phyloP scores from a whole-genome alignment of 2,329 filamentous ascomycete genomes.

The Neurospora crassa region DNA sequence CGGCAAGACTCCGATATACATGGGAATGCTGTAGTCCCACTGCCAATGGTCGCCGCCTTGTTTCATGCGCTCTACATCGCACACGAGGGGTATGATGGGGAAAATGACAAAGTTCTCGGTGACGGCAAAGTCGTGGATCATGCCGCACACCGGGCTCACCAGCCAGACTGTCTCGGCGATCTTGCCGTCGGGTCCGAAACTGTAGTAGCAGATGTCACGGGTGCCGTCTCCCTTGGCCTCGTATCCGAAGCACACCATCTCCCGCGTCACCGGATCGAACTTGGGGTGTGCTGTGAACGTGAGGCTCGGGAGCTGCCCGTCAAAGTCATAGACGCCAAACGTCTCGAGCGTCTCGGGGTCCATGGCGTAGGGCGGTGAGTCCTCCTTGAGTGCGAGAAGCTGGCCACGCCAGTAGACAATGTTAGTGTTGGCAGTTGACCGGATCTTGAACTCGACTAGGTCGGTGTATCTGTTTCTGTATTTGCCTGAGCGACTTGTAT shows the following conservation, averaged over 20 bases:
- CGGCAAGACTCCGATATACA: conserved; percentile 18
- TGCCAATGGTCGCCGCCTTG: conserved; percentile 30
- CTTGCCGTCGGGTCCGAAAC: conserved; percentile 20
- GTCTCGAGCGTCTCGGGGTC: conserved; percentile 32
- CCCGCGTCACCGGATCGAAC: conserved; percentile 28
- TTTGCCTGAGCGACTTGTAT: conserved; percentile 14
- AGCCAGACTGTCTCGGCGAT: conserved; percentile 21
- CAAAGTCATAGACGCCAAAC: conserved; percentile 30
- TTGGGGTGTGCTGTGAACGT: conserved; percentile 35
- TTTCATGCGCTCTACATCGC: conserved; percentile 27
- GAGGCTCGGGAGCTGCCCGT: conserved; percentile 27
- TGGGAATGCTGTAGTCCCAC: conserved; percentile 22
- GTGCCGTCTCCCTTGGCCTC: conserved; percentile 31
- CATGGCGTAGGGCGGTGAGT: conserved; percentile 31
- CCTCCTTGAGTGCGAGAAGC: conserved; percentile 39
- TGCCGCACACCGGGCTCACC: conserved; percentile 24
- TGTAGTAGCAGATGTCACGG: conserved; percentile 28
- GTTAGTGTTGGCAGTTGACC: conserved; percentile 39
- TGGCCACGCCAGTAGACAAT: conserved; percentile 38
- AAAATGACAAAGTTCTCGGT: conserved; percentile 32
- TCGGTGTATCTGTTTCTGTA: conserved; percentile 32
- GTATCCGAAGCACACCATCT: conserved; percentile 31
- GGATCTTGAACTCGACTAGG: conserved; percentile 23
- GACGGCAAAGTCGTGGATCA: conserved; percentile 33
- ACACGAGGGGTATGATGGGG: conserved; percentile 25